Percentiles rank a stretch among this genome's conserved stretches.
These are phyloP conservation scores for Ustulina deusta DNA, from an alignment of 2,329 filamentous ascomycete genomes.

Conservation along the genomic window DNA sequence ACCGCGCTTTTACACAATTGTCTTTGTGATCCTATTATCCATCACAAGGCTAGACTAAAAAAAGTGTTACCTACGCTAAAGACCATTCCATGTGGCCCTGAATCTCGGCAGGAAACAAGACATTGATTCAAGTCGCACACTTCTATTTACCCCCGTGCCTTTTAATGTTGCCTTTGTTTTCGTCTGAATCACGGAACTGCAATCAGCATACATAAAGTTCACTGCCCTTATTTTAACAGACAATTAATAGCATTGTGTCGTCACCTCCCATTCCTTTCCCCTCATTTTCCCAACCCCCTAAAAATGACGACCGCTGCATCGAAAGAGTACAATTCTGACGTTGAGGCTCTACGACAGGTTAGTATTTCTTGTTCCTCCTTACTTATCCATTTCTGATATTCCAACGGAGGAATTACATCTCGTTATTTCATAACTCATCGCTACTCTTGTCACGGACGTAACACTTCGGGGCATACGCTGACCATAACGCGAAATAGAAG, in stretches of 20 bases:
- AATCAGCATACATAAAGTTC: constrained; percentile 11
- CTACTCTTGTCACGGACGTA: neutral
- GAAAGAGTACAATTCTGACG: constrained; percentile 50
- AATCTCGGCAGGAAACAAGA: constrained; percentile 17
- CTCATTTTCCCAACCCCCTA: constrained; percentile 6
- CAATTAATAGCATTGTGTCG: constrained; percentile 12
- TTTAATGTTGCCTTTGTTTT: constrained; percentile 19
- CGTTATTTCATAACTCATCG: neutral
- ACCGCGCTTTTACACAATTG: neutral
- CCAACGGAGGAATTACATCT: neutral
- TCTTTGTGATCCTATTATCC: constrained; percentile 12
- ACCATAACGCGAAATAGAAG: constrained; percentile 40
- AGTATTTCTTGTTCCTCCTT: constrained; percentile 13
- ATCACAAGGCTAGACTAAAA: constrained; percentile 19
- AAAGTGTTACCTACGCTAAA: constrained; percentile 19
- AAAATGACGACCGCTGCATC: constrained; percentile 43
- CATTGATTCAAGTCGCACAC: constrained; percentile 16
- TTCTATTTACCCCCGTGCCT: constrained; percentile 22
- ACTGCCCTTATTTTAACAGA: constrained; percentile 8
- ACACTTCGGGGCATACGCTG: constrained; percentile 5
- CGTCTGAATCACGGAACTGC: constrained; percentile 21
- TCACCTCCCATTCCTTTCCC: constrained; percentile 3
- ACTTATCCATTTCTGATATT: neutral
- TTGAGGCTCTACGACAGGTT: constrained; percentile 53
- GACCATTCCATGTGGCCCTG: constrained; percentile 16